Conservation (phyloP, 1,139 yeast genomes). For the Scheffersomyces quercinus region DNA sequence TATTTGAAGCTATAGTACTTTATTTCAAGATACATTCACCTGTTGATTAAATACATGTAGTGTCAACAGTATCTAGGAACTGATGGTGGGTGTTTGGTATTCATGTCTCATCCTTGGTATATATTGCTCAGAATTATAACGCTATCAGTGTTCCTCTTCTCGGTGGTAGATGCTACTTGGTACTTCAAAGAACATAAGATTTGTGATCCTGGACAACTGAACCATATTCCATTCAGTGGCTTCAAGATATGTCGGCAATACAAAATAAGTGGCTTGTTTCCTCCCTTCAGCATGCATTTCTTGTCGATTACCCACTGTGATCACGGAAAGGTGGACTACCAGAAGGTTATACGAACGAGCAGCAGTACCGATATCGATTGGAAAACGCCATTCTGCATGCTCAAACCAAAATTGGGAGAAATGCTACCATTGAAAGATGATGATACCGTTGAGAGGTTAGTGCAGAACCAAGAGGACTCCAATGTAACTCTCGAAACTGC, state of each 20-base stretch:
- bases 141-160: background rate
- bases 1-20: no score
- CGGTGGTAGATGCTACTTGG: constrained; percentile 13
- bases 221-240: constrained; percentile 55
- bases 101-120: no score
- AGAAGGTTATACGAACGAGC: constrained; percentile 34
- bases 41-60: no score
- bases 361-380: constrained; percentile 50
- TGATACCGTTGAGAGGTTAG: constrained; percentile 13
- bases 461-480: constrained; percentile 2
- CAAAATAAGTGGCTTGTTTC: constrained; percentile 35
- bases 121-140: no score
- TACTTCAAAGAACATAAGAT: constrained; percentile 29
- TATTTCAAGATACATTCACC: no score
- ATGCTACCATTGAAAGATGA: constrained; percentile 7
- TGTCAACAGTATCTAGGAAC: no score
- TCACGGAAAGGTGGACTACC: constrained; percentile 52
- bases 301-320: constrained; percentile 56
- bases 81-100: no score
- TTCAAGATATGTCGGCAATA: constrained; percentile 57
- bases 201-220: constrained; percentile 35
- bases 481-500: background rate
- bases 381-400: constrained; percentile 53
- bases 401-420: constrained; percentile 27
- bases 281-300: constrained; percentile 46